Evolutionary conservation across 495 filamentous ascomycete genomes (phyloP).

Genomic region (Jackrogersella minutella): DNA sequence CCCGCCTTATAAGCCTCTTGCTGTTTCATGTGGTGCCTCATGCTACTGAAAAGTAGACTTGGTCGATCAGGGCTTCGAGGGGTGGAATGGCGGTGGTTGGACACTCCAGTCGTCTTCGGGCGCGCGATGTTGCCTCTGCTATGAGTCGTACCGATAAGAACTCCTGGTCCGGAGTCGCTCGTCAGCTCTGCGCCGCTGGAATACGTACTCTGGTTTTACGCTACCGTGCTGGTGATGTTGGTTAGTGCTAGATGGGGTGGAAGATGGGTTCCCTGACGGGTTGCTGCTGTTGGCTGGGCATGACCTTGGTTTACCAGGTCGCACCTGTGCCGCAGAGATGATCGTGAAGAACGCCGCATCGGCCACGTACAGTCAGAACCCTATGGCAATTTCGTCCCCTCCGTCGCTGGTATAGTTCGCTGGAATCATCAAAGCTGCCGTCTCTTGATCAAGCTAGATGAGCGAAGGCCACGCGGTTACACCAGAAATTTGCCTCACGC

Average conservation of each 20-base stretch:
- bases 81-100: conserved; percentile 51
- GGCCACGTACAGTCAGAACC: conserved; percentile 55
- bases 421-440: conserved; percentile 49
- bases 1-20: conserved; percentile 50
- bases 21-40: conserved; percentile 30
- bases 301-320: conserved; percentile 22
- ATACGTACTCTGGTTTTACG: conserved; percentile 64
- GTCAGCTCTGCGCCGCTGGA: conserved; percentile 67
- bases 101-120: conserved; percentile 54
- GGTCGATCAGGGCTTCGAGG: conserved; percentile 32
- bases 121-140: conserved; percentile 54
- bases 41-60: conserved; percentile 55
- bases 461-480: conserved; percentile 51
- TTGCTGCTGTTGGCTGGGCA: conserved; percentile 45
- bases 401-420: conserved; percentile 50
- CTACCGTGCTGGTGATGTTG: conserved; percentile 56
- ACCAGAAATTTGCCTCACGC: conserved; percentile 46
- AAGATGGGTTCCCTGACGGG: conserved; percentile 46
- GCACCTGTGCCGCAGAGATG: conserved; percentile 31
- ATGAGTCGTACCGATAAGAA: conserved; percentile 72
- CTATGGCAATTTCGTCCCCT: conserved; percentile 35
- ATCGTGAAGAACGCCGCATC: conserved; percentile 49
- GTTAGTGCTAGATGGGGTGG: conserved; percentile 33
- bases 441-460: conserved; percentile 30
- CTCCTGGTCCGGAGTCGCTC: conserved; percentile 68